A percentile compares a stretch with the other conserved stretches of the same genome.
These are phyloP conservation scores for Coelastrella sp. DNA, from an alignment of 139 green algal genomes.

Conservation along the genomic window DNA sequence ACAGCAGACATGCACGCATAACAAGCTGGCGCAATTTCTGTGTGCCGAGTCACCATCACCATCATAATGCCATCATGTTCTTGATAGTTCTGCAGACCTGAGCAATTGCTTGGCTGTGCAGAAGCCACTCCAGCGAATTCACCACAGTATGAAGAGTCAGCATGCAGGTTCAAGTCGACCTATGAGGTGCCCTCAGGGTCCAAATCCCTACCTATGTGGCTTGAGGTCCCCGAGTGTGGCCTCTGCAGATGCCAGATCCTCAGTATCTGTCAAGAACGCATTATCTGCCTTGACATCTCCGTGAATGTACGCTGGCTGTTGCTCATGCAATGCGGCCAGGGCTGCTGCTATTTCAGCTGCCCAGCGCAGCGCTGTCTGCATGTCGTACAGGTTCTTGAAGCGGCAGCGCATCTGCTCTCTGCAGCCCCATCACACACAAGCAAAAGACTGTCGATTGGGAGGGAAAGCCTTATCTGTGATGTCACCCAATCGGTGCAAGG, in stretches of 20 bases:
- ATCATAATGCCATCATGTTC: too few relatives aligned
- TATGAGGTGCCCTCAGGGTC: neutral
- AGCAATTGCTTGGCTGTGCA: too few relatives aligned
- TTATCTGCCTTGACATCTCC: constrained; percentile 46
- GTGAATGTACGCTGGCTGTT: constrained; percentile 36
- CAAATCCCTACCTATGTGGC: constrained; percentile 38
- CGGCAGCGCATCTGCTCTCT: constrained; percentile 42
- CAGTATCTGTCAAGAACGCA: constrained; percentile 34
- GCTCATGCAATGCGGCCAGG: constrained; percentile 31
- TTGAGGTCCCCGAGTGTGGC: constrained; percentile 47
- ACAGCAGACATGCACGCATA: too few relatives aligned
- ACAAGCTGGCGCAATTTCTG: too few relatives aligned
- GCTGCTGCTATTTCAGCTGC: constrained; percentile 30
- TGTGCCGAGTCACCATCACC: too few relatives aligned
- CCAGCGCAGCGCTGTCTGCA: constrained; percentile 45
- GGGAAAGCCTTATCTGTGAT: too few relatives aligned
- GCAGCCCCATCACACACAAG: neutral
- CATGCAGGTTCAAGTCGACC: too few relatives aligned
- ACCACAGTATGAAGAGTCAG: neutral
- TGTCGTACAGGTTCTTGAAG: constrained; percentile 39
- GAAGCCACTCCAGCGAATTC: neutral
- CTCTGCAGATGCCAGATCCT: neutral
- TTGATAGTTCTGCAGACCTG: too few relatives aligned
- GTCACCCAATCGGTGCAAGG: too few relatives aligned
- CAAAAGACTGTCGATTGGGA: neutral